phyloP scores from a whole-genome alignment of 2,329 filamentous ascomycete species.

The Botrytis aclada region DNA sequence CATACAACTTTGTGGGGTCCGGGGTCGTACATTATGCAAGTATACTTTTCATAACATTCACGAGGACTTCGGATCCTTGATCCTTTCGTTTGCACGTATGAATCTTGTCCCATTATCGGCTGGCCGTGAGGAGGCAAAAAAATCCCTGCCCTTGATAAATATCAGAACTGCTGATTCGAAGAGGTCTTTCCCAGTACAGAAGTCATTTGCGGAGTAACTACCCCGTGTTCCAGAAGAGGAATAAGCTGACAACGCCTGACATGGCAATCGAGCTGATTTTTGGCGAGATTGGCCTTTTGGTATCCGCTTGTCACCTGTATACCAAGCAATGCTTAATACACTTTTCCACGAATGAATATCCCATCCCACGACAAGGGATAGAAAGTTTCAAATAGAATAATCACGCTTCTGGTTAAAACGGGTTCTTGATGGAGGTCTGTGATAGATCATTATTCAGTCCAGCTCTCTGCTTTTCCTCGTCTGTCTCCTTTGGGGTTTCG shows the following conservation, averaged over 20 bases:
- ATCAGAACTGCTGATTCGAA: background rate
- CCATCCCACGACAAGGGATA: background rate
- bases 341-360: slow-evolving; percentile 5
- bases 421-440: background rate
- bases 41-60: background rate
- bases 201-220: background rate
- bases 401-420: background rate
- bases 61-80: background rate
- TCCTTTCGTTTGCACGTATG: background rate
- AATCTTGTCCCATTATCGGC: background rate
- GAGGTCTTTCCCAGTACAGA: background rate
- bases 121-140: background rate
- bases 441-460: background rate
- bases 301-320: background rate
- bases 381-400: background rate
- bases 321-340: background rate
- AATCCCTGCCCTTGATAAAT: background rate
- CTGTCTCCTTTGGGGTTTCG: slow-evolving; percentile 8
- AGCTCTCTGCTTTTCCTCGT: background rate
- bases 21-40: slow-evolving; percentile 6
- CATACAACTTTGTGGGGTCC: slow-evolving; percentile 1
- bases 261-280: background rate
- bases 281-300: background rate
- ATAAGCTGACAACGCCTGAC: background rate
- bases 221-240: background rate